Base-by-base conservation (phyloP, 2,329 filamentous ascomycete genomes). In the Xylaria sp. region DNA sequence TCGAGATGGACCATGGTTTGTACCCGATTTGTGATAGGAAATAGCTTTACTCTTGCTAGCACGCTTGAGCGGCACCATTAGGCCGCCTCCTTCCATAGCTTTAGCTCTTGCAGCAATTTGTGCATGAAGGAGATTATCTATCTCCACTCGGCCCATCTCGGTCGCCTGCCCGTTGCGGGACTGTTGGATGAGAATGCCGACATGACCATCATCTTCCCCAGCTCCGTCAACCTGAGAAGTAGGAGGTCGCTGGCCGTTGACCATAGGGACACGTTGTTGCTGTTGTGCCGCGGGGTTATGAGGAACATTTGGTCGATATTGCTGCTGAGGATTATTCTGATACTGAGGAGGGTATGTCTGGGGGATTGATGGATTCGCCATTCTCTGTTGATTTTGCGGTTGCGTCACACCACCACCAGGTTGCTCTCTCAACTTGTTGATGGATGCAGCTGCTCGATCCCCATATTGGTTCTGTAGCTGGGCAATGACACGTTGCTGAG, bases 191-290 rank as follows among this genome's bases (percentile, higher is more conserved):
- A 93, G 80, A 45, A 92, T 81, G 9, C 86, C 87, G 64, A 86
- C 80, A 42, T 87, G 86, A 47, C 87, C 79, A 3, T 85, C 84
- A 63, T 85, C 85, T 69, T 89, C 90, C 54, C 79, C 83, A 36
- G 91, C 82, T 57, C 94, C 95, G 76, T 98, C 95, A 15, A 90
- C 90, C 78, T 97, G 92, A 27, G 89, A 80, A 29, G 77, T 72
- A 9, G 77, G 72, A 7, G 81, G 79, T 51, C 80, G 77, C 69
- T 74, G 84, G 69, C 77, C 81, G 76, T 83, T 86, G 63, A 63
- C 75, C 69, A 74, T 76, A 69, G 75, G 76, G 73, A 72, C 57
- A 76, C 79, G 75, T 36, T 72, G 77, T 57, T 78, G 78, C 54
- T 79, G 69, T 50, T 78, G 78, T 25, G 51, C 67, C 51, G 56